Evolutionary conservation across 2,329 filamentous ascomycete genomes (phyloP).

Genomic region (Penicillium sp.): DNA sequence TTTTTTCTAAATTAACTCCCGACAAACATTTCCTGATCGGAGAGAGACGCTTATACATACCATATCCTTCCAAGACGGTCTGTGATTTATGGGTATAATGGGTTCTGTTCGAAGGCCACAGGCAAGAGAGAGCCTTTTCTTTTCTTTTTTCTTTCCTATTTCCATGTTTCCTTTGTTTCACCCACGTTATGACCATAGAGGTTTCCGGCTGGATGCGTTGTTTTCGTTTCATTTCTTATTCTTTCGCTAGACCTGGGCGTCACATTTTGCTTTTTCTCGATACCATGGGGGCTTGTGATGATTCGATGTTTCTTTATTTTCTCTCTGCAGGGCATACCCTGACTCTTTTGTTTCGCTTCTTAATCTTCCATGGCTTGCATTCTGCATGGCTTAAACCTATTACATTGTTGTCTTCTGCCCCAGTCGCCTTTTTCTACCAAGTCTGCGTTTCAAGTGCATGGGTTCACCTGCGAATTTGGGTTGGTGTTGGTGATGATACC

Average conservation of each 20-base stretch:
- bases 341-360: slow-evolving; percentile 7
- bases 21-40: slow-evolving; percentile 12
- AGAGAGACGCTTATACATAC: slow-evolving; percentile 7
- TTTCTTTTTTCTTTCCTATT: slow-evolving; percentile 12
- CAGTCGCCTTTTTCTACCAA: slow-evolving; percentile 10
- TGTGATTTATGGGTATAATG: slow-evolving; percentile 11
- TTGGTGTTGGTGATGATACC: slow-evolving; percentile 26
- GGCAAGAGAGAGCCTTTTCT: slow-evolving; percentile 15
- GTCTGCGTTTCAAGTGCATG: slow-evolving; percentile 19
- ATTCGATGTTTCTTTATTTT: slow-evolving; percentile 23
- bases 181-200: slow-evolving; percentile 41
- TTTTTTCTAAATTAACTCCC: slow-evolving; percentile 1
- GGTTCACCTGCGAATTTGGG: slow-evolving; percentile 5
- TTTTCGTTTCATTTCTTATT: slow-evolving; percentile 30
- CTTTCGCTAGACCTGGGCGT: slow-evolving; percentile 40
- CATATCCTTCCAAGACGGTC: slow-evolving; percentile 6
- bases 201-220: slow-evolving; percentile 34
- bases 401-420: background rate
- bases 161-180: slow-evolving; percentile 20
- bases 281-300: slow-evolving; percentile 31
- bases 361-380: slow-evolving; percentile 16
- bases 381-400: slow-evolving; percentile 14
- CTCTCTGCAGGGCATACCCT: slow-evolving; percentile 5
- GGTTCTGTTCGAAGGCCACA: slow-evolving; percentile 10
- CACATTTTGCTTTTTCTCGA: slow-evolving; percentile 26